Conservation (phyloP, 139 green algal species). For the Closterium sp. region DNA sequence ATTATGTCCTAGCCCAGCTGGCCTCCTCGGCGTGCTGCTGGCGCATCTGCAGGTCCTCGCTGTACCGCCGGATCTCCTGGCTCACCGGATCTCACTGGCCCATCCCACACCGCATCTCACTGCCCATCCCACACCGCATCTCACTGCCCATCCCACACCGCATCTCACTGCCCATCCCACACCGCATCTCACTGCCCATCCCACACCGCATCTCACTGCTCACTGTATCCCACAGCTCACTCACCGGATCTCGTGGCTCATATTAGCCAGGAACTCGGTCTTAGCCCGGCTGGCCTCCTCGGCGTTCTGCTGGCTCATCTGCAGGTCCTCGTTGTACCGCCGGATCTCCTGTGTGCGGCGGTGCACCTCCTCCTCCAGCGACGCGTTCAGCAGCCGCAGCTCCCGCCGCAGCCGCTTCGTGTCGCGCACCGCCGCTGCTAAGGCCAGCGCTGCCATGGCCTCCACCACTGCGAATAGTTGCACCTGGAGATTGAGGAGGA, state of each 20-base stretch:
- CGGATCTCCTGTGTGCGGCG: conserved; percentile 6
- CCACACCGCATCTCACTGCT: background rate
- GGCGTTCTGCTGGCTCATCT: conserved; percentile 54
- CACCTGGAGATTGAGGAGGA: no score
- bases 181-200: no score
- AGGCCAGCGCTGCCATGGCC: background rate
- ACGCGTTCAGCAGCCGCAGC: conserved; percentile 3
- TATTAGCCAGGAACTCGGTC: conserved; percentile 86
- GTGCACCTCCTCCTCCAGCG: conserved; percentile 15
- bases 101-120: no score
- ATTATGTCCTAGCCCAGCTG: conserved; percentile 85
- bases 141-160: background rate
- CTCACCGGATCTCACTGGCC: background rate
- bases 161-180: background rate
- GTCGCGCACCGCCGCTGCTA: conserved; percentile 1
- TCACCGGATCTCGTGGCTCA: conserved; percentile 87
- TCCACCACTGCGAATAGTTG: background rate
- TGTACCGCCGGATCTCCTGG: background rate
- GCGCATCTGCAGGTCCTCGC: background rate
- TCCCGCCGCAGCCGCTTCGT: background rate
- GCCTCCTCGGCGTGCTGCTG: conserved; percentile 62
- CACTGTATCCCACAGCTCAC: background rate
- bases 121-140: background rate
- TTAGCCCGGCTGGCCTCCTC: conserved; percentile 80
- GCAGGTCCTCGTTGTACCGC: conserved; percentile 9